A percentile compares a stretch with the other conserved stretches of the same genome.
These are phyloP conservation scores for Fusarium buharicum DNA, from an alignment of 2,329 filamentous ascomycete species.

Conservation along the genomic window DNA sequence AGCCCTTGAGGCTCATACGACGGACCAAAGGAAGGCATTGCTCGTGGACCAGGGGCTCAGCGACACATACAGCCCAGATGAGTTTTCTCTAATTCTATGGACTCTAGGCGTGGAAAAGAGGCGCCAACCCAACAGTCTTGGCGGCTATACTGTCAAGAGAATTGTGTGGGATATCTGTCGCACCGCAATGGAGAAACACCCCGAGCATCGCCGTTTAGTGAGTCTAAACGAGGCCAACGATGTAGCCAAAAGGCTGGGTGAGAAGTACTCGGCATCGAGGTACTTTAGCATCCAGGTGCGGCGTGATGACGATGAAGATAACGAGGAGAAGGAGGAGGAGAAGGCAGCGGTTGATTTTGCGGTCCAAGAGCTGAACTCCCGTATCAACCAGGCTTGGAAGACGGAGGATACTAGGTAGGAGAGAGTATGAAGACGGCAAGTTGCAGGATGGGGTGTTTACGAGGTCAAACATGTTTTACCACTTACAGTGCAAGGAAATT, in stretches of 20 bases:
- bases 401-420: conserved; percentile 26
- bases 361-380: conserved; percentile 34
- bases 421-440: conserved; percentile 9
- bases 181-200: conserved; percentile 47
- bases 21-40: conserved; percentile 33
- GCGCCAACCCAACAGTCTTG: conserved; percentile 10
- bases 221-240: conserved; percentile 68
- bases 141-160: conserved; percentile 19
- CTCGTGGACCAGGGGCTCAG: conserved; percentile 45
- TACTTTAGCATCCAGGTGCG: conserved; percentile 52
- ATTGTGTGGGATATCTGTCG: conserved; percentile 51
- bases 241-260: conserved; percentile 65
- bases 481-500: too few relatives aligned
- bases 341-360: conserved; percentile 47
- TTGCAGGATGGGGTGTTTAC: neutral
- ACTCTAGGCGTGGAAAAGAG: conserved; percentile 43
- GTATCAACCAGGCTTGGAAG: conserved; percentile 35
- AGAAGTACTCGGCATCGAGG: conserved; percentile 55
- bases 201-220: conserved; percentile 60
- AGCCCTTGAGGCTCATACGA: conserved; percentile 19
- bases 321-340: conserved; percentile 38
- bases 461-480: neutral
- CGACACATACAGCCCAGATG: conserved; percentile 42
- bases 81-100: conserved; percentile 43
- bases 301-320: conserved; percentile 32